Percentiles rank a stretch among this genome's conserved stretches.
phyloP scores from a whole-genome alignment of 2,329 filamentous ascomycete species.

The Calycina herbarum region DNA sequence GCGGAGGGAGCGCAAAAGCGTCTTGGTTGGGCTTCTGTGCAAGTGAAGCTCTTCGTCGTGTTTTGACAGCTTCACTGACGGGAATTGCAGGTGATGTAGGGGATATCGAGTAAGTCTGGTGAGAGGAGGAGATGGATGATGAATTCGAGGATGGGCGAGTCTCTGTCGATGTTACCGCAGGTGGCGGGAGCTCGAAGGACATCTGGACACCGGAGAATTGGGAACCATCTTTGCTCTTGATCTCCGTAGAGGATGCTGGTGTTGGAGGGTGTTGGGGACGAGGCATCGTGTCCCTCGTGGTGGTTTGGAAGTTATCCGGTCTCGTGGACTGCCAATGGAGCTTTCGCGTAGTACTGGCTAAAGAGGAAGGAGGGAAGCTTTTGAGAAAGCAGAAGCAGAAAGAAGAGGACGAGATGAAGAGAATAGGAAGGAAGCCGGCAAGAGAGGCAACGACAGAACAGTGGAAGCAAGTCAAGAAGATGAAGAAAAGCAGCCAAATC shows the following conservation, averaged over 20 bases:
- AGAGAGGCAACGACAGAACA: neutral
- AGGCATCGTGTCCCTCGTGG: constrained; percentile 54
- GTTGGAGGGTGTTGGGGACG: constrained; percentile 69
- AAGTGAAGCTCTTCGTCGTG: constrained; percentile 49
- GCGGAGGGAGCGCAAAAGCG: constrained; percentile 81
- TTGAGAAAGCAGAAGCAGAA: constrained; percentile 4
- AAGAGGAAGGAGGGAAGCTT: constrained; percentile 4
- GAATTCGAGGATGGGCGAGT: constrained; percentile 47
- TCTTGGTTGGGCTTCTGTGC: constrained; percentile 48
- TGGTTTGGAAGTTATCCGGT: constrained; percentile 9
- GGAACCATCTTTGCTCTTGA: constrained; percentile 69
- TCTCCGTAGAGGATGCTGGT: constrained; percentile 77
- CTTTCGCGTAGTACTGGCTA: constrained; percentile 17
- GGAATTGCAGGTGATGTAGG: constrained; percentile 44
- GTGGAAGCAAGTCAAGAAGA: neutral
- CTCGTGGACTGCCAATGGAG: constrained; percentile 20
- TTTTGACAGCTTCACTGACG: constrained; percentile 43
- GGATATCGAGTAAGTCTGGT: constrained; percentile 42
- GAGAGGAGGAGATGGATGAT: constrained; percentile 50
- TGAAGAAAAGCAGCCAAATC: neutral
- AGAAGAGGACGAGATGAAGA: constrained; percentile 14
- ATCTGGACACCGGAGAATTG: constrained; percentile 63
- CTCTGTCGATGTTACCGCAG: constrained; percentile 66
- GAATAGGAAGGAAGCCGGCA: constrained; percentile 7
- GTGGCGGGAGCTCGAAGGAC: constrained; percentile 74